phyloP scores from a whole-genome alignment of 345 rosid genomes.

The Populus deltoides region DNA sequence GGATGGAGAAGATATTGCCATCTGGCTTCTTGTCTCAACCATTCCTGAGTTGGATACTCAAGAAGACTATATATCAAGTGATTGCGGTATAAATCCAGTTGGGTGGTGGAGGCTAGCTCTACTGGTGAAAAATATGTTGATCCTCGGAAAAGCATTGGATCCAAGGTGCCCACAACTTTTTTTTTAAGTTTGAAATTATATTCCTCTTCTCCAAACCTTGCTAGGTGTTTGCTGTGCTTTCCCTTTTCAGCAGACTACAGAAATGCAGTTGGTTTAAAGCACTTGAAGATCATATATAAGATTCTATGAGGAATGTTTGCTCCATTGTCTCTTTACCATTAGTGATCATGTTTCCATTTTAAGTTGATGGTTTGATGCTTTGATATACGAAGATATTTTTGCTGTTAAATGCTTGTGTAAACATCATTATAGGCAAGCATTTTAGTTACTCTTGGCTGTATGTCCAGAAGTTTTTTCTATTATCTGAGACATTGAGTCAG shows the following conservation, averaged over 20 bases:
- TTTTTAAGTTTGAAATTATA: not conserved
- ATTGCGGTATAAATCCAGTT: slow-evolving; percentile 30
- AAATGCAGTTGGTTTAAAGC: slow-evolving; percentile 7
- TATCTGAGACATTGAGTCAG: not conserved
- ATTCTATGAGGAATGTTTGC: not conserved
- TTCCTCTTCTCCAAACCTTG: not conserved
- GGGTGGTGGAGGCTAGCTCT: slow-evolving; percentile 74
- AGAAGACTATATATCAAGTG: slow-evolving; percentile 27
- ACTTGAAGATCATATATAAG: not conserved
- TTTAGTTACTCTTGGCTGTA: not conserved
- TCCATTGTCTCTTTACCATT: not conserved
- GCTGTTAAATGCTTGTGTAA: not conserved
- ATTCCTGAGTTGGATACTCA: slow-evolving; percentile 34
- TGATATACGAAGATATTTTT: not conserved
- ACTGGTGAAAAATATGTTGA: slow-evolving; percentile 50
- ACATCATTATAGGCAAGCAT: not conserved
- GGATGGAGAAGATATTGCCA: slow-evolving; percentile 53
- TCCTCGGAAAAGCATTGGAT: slow-evolving; percentile 61
- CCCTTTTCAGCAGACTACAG: not conserved
- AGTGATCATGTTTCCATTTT: not conserved
- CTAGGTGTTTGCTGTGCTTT: not conserved
- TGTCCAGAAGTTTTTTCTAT: not conserved
- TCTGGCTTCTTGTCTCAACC: slow-evolving; percentile 72
- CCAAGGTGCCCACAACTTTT: slow-evolving; percentile 49
- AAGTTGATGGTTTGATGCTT: not conserved